Percentiles rank a stretch among this genome's conserved stretches.
Conservation (phyloP, 768 basidiomycete genomes). For the Termitomyces sp. region DNA sequence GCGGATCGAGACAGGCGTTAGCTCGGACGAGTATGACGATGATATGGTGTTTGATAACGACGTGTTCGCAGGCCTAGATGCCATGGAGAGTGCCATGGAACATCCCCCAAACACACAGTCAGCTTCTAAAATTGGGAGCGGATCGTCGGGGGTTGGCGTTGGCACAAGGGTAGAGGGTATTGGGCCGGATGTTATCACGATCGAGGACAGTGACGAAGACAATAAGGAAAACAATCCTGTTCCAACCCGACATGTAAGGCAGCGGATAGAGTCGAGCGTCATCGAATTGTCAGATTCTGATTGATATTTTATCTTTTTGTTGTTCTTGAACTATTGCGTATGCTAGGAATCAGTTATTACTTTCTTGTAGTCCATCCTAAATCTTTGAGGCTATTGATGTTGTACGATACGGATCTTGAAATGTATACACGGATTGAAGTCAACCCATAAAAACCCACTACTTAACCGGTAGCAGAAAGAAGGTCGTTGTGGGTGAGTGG, state of each 20-base stretch:
- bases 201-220: constrained; percentile 42
- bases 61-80: constrained; percentile 23
- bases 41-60: constrained; percentile 24
- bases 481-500: constrained; percentile 1
- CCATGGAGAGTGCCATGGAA: constrained; percentile 17
- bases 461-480: constrained; percentile 11
- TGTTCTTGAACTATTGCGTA: neutral
- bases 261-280: constrained; percentile 31
- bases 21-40: constrained; percentile 16
- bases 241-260: constrained; percentile 44
- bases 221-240: constrained; percentile 63
- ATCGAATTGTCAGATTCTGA: constrained; percentile 58
- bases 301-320: constrained; percentile 14
- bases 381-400: neutral
- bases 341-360: neutral
- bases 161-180: neutral
- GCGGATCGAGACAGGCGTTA: neutral
- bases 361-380: neutral
- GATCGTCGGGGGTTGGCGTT: constrained; percentile 2
- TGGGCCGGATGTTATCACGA: constrained; percentile 31
- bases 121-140: constrained; percentile 1
- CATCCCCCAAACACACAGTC: neutral
- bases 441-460: constrained; percentile 3
- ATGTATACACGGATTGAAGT: constrained; percentile 7
- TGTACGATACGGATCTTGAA: constrained; percentile 6